Evolutionary conservation across 164 flowering plant species (phyloP).

Genomic region (Pachysandra terminalis): DNA sequence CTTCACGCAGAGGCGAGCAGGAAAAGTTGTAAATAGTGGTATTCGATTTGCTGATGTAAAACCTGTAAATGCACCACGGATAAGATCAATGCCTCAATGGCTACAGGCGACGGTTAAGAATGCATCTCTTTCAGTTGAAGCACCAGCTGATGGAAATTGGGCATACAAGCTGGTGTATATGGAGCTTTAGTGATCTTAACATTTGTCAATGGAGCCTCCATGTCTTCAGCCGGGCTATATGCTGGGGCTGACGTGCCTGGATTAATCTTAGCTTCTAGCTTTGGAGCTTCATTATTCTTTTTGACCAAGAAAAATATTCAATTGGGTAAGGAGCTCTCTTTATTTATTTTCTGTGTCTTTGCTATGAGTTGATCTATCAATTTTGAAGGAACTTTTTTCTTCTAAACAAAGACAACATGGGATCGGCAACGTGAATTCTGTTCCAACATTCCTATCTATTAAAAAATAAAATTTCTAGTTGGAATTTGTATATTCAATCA

Average conservation of each 20-base stretch:
- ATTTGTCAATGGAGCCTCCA: constrained; percentile 66
- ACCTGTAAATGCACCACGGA: constrained; percentile 39
- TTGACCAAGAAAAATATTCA: constrained; percentile 77
- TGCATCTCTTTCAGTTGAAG: constrained; percentile 59
- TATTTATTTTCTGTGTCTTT: background rate
- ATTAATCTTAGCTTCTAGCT: constrained; percentile 75
- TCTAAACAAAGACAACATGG: too few species aligned
- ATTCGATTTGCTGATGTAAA: constrained; percentile 89
- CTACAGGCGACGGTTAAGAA: constrained; percentile 52
- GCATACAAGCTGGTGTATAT: constrained; percentile 81
- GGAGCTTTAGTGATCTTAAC: constrained; percentile 80
- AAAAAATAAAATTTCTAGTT: too few species aligned
- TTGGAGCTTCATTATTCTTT: constrained; percentile 90
- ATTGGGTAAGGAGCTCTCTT: constrained; percentile 48
- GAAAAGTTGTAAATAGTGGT: constrained; percentile 69
- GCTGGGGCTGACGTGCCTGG: constrained; percentile 91
- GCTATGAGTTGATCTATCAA: background rate
- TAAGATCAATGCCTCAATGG: constrained; percentile 75
- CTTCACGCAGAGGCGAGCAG: constrained; percentile 71
- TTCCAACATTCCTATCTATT: too few species aligned
- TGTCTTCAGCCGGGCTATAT: constrained; percentile 38
- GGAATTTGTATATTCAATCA: too few species aligned
- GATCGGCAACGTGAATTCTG: too few species aligned
- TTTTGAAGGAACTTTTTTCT: too few species aligned
- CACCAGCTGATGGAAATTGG: constrained; percentile 61